Conservation (phyloP, 371 early-diverging fungal genomes). For the Blakeslea trispora region DNA sequence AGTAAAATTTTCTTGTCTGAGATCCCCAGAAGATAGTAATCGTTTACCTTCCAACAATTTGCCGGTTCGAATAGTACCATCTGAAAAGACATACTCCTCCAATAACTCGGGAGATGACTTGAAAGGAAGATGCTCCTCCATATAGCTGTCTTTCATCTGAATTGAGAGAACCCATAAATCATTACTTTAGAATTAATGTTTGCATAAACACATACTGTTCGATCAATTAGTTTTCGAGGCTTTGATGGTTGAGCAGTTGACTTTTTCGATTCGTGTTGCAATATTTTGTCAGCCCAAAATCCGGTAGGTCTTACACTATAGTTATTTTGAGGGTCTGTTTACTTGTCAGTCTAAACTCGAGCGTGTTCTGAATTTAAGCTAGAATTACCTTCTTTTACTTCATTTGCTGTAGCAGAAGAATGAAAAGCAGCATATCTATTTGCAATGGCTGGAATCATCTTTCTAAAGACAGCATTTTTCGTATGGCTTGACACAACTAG, state of each 20-base stretch:
- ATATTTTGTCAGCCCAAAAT: constrained; percentile 46
- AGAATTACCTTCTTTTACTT: constrained; percentile 8
- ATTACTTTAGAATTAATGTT: no score
- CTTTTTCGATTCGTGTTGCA: constrained; percentile 20
- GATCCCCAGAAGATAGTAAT: background rate
- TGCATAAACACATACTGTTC: constrained; percentile 10
- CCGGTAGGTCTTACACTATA: constrained; percentile 40
- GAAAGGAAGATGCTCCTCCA: constrained; percentile 80
- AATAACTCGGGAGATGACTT: constrained; percentile 69
- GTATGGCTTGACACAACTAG: constrained; percentile 3
- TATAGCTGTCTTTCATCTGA: constrained; percentile 68
- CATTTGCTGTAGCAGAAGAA: constrained; percentile 1
- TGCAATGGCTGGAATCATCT: background rate
- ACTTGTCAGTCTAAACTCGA: background rate
- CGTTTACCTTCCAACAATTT: constrained; percentile 56
- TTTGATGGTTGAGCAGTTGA: constrained; percentile 6
- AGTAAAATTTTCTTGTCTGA: background rate
- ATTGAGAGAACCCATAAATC: background rate
- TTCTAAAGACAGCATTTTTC: background rate
- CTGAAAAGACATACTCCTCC: constrained; percentile 80
- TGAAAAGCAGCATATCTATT: constrained; percentile 1
- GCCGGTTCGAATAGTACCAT: constrained; percentile 68
- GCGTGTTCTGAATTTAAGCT: background rate
- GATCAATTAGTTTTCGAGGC: constrained; percentile 21
- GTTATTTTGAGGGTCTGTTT: background rate